Evolutionary conservation across 805 yeast species (phyloP), one percentile per base, ranked within the genome.

Genomic region (Pichia nanzhaoensis): DNA sequence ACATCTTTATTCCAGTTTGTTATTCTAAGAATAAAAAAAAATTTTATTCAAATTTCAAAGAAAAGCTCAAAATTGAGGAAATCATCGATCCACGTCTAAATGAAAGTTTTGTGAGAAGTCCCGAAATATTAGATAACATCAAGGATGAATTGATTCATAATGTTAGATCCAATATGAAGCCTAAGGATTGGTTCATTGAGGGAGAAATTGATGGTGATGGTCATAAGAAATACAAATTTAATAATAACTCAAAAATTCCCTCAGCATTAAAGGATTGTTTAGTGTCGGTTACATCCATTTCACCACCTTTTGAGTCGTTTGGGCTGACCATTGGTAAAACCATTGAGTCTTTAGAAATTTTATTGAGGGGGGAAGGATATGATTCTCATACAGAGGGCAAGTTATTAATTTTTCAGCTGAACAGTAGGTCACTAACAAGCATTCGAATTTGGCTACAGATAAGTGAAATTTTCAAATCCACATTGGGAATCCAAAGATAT

Each of bases 1-100:
- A 91, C 58, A 73, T 83, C 48, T 88, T 91, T 58, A 66, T 91
- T 36, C 99, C 98, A 0, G 68, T 84, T 1, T 58, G 82, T 31
- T 82, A 86, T 78, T 56, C 69, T 2, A 54, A 66, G 4, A 82
- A 82, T 55, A 48, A 41, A 16, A 58, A 54, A 3, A 46, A 42
- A 2, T 52, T 61, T 32, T 40, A 35, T 12, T 51, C 51, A 16
- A 52, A 56, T 17, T 43, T 59, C 34, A 44, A 32, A 5, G 31
- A 35, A 9, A 24, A 30, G 10, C 10, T 51, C 14, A 34, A 48
- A 6, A 21, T 20, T 34, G 18, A 30, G 4, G 47, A 47, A 20
- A 13, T 52, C 12, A 6, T 42, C 2, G 13, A 34, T 9, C 44
- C 41, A 1, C 39, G n/a, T 16, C 14, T 52, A 30, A 52, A 54